phyloP scores from a whole-genome alignment of 306 rosid species.

The Spatholobus suberectus region DNA sequence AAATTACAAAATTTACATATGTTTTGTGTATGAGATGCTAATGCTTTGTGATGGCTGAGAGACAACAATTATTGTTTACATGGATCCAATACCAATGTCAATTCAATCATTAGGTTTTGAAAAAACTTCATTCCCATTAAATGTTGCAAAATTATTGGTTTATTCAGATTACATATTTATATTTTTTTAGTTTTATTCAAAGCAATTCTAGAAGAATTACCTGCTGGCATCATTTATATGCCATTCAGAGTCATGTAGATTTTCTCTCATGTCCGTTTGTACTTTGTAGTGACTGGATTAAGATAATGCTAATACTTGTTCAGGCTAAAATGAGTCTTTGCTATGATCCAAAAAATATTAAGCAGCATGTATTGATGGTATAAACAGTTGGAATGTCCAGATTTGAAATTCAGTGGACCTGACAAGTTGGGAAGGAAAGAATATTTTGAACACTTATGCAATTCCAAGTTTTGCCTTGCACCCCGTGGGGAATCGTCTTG shows the following conservation, averaged over 20 bases:
- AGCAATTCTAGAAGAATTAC: not conserved
- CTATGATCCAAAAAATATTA: constrained; percentile 24
- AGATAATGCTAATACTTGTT: constrained; percentile 24
- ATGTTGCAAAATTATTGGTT: constrained; percentile 4
- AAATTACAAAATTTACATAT: constrained; percentile 1
- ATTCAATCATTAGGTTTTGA: not conserved
- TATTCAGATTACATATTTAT: constrained; percentile 13
- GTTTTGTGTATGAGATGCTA: constrained; percentile 11
- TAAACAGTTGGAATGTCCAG: constrained; percentile 97
- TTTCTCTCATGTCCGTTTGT: not conserved
- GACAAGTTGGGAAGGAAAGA: constrained; percentile 78
- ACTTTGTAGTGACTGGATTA: not conserved
- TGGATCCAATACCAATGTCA: not conserved
- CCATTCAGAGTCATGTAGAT: constrained; percentile 7
- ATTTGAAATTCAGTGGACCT: constrained; percentile 85
- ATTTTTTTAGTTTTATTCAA: not conserved
- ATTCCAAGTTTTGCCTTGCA: constrained; percentile 93
- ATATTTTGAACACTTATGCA: constrained; percentile 86
- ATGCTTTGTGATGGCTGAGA: constrained; percentile 10
- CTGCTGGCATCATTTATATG: constrained; percentile 1
- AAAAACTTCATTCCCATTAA: not conserved
- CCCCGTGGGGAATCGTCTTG: constrained; percentile 99
- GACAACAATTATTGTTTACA: constrained; percentile 19
- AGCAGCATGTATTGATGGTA: constrained; percentile 55
- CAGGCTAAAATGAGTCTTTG: constrained; percentile 31